phyloP scores from a whole-genome alignment of 225 moss, liverwort and hornwort genomes.

The Neckera pumila region DNA sequence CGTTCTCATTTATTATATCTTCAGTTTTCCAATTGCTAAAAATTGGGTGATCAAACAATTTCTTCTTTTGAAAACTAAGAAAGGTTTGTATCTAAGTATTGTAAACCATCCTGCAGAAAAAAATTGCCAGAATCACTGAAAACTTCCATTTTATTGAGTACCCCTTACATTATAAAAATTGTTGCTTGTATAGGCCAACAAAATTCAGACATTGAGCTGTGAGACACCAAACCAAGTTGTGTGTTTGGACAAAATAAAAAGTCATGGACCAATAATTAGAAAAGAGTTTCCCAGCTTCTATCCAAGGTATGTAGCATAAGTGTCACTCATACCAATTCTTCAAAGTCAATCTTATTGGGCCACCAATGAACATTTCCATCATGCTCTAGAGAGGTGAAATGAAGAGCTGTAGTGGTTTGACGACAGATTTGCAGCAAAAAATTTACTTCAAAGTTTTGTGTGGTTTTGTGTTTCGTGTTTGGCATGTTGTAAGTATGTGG shows the following conservation, averaged over 20 bases:
- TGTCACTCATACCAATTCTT: not conserved
- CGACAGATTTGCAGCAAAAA: not conserved
- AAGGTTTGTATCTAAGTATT: not conserved
- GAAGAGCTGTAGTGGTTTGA: not conserved
- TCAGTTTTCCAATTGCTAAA: not conserved
- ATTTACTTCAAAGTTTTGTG: not conserved
- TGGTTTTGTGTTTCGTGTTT: not conserved
- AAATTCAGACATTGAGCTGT: too few species aligned
- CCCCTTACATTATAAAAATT: too few species aligned
- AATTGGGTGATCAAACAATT: not conserved
- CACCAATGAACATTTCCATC: not conserved
- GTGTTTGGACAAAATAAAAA: not conserved
- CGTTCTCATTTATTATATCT: too few species aligned
- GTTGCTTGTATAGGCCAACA: too few species aligned
- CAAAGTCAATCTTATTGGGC: too few species aligned
- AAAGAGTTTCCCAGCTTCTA: not conserved
- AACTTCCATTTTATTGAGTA: too few species aligned
- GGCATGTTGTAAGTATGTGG: too few species aligned
- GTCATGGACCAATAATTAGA: too few species aligned
- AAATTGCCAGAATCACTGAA: too few species aligned
- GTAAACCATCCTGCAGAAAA: not conserved
- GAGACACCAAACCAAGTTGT: too few species aligned
- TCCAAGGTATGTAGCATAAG: not conserved
- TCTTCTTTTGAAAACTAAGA: not conserved
- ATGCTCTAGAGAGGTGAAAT: fast-evolving